phyloP scores from a whole-genome alignment of 2,329 filamentous ascomycete species.

The Capronia americana region DNA sequence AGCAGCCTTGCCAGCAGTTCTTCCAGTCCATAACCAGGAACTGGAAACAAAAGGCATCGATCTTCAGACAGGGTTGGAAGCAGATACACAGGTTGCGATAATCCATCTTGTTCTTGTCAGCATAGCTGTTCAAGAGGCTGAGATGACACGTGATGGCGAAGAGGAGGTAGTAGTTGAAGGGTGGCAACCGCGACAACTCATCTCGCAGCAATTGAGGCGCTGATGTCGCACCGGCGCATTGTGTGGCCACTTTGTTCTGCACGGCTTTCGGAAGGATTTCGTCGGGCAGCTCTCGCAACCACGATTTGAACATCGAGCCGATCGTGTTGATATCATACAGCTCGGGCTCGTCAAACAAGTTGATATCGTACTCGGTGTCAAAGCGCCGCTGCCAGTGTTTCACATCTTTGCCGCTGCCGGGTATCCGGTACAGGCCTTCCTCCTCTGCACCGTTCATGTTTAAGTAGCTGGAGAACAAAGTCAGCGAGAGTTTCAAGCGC shows the following conservation, averaged over 20 bases:
- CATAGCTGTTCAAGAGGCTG: constrained; percentile 86
- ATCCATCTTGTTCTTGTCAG: constrained; percentile 98
- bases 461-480: constrained; percentile 66
- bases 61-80: constrained; percentile 96
- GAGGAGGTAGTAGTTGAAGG: constrained; percentile 96
- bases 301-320: constrained; percentile 93
- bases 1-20: constrained; percentile 96
- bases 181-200: constrained; percentile 89
- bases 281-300: constrained; percentile 92
- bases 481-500: constrained; percentile 24
- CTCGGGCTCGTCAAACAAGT: constrained; percentile 84
- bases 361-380: constrained; percentile 84
- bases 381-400: constrained; percentile 94
- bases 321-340: constrained; percentile 97
- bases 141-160: constrained; percentile 98
- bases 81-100: constrained; percentile 95
- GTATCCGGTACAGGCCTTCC: constrained; percentile 90
- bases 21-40: constrained; percentile 95
- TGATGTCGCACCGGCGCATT: constrained; percentile 77
- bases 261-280: constrained; percentile 87
- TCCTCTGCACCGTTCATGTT: constrained; percentile 95
- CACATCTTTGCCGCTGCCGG: constrained; percentile 86
- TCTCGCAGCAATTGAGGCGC: constrained; percentile 88
- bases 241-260: constrained; percentile 78
- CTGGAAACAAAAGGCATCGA: constrained; percentile 93